Evolutionary conservation across 148 eudicot species (phyloP).

Genomic region (Drosera capensis): DNA sequence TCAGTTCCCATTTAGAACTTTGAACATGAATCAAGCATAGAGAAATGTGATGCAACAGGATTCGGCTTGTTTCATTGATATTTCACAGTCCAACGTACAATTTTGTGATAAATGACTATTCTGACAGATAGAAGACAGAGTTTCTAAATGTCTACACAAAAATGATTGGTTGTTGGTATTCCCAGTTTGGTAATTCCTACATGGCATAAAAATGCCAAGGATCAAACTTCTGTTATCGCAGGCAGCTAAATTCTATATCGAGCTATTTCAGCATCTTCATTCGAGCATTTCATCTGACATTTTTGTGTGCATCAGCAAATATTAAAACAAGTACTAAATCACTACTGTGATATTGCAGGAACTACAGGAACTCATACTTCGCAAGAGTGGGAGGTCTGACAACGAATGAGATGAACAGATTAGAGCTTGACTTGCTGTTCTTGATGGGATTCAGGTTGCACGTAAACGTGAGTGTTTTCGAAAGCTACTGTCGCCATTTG

Average conservation of each 20-base stretch:
- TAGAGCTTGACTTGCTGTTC: constrained; percentile 23
- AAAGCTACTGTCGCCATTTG: constrained; percentile 24
- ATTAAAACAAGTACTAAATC: neutral
- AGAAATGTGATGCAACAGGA: neutral
- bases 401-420: constrained; percentile 30
- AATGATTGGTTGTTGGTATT: too few species aligned
- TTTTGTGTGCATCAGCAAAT: neutral
- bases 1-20: neutral
- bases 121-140: too few species aligned
- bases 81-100: too few species aligned
- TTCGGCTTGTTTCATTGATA: neutral
- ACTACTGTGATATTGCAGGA: constrained; percentile 6
- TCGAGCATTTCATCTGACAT: too few species aligned
- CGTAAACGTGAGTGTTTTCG: constrained; percentile 24
- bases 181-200: too few species aligned
- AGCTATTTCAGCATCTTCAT: neutral
- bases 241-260: too few species aligned
- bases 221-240: too few species aligned
- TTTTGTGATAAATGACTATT: too few species aligned
- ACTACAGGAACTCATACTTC: constrained; percentile 11
- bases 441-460: constrained; percentile 21
- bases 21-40: too few species aligned
- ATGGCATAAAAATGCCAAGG: too few species aligned
- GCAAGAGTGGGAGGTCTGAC: constrained; percentile 32
- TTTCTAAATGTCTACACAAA: too few species aligned